These are phyloP conservation scores for Penicillium brevicompactum DNA, from an alignment of 2,329 filamentous ascomycete genomes.

Conservation along the genomic window DNA sequence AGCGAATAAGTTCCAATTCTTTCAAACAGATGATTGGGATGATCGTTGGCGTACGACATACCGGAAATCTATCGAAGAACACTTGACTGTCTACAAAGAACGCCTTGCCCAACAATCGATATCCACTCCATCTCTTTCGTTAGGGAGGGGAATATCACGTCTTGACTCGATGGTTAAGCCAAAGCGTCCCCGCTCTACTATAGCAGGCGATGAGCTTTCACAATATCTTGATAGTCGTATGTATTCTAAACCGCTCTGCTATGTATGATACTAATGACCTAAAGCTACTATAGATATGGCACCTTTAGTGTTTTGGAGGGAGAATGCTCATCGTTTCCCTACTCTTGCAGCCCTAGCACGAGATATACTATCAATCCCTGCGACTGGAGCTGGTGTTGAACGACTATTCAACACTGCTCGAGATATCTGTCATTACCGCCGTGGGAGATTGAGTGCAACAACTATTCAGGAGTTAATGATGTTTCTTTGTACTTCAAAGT, in stretches of 20 bases:
- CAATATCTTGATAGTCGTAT: neutral
- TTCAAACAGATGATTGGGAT: neutral
- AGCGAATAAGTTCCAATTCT: slow-evolving; percentile 4
- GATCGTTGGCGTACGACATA: too few relatives aligned
- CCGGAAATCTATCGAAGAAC: too few relatives aligned
- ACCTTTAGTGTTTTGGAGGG: neutral
- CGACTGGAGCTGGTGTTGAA: neutral
- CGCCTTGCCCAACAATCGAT: too few relatives aligned
- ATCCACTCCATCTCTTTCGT: too few relatives aligned
- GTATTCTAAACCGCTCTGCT: too few relatives aligned
- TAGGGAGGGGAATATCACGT: too few relatives aligned
- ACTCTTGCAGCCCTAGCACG: neutral
- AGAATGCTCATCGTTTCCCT: neutral
- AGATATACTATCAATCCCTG: neutral
- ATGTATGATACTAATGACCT: too few relatives aligned
- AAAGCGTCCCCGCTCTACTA: too few relatives aligned
- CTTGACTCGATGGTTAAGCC: too few relatives aligned
- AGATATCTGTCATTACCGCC: neutral
- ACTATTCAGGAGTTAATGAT: neutral
- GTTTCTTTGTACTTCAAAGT: neutral
- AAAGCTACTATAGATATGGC: too few relatives aligned
- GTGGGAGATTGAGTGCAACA: neutral
- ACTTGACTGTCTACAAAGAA: neutral
- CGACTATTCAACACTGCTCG: neutral
- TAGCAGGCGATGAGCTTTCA: neutral